Conservation (phyloP, 306 rosid species). For the Corylus heterophylla region DNA sequence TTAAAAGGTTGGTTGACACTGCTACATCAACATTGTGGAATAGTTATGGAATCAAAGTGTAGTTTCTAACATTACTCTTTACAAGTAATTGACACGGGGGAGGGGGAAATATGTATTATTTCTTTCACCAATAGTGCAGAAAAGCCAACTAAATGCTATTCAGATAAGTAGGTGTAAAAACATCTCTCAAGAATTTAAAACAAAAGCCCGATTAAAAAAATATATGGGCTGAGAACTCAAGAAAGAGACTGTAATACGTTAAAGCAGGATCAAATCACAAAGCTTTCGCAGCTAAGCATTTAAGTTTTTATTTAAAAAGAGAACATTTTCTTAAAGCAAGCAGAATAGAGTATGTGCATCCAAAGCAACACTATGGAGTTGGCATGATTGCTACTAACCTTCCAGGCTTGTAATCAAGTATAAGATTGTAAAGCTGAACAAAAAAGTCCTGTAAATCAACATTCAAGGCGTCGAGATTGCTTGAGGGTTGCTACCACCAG, state of each 20-base stretch:
- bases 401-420: constrained; percentile 92
- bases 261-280: neutral
- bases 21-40: no score
- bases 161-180: neutral
- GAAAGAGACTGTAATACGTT: neutral
- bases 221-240: neutral
- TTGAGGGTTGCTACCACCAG: constrained; percentile 51
- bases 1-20: no score
- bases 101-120: neutral
- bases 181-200: neutral
- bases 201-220: neutral
- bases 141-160: no score
- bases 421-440: constrained; percentile 84
- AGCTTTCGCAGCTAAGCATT: no score
- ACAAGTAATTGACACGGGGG: no score
- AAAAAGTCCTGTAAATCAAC: constrained; percentile 92
- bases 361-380: constrained; percentile 2
- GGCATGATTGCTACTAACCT: constrained; percentile 53
- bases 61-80: no score
- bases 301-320: no score
- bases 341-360: constrained; percentile 9
- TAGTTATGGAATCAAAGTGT: no score
- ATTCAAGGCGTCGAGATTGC: constrained; percentile 89
- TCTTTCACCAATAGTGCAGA: neutral
- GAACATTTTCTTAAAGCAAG: neutral